Evolutionary conservation across 2,329 filamentous ascomycete genomes (phyloP).

Genomic region (Davidsoniella neocaledoniae): DNA sequence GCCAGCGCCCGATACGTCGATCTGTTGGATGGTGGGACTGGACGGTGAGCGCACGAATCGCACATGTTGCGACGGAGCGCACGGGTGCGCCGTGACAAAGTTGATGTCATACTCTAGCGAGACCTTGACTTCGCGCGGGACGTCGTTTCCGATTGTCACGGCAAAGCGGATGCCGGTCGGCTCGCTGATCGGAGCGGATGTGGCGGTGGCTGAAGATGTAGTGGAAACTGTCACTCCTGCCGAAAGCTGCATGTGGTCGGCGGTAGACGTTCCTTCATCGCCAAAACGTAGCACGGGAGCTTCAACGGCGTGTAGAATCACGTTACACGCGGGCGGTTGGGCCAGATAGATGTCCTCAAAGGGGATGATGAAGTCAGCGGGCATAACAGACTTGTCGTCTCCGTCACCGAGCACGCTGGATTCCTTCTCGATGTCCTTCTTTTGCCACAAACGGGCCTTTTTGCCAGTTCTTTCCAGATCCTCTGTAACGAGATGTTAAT

Average conservation of each 20-base stretch:
- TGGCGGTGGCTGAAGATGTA: conserved; percentile 14
- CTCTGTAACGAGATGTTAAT: conserved; percentile 20
- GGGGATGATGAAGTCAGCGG: conserved; percentile 46
- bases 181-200: conserved; percentile 15
- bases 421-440: conserved; percentile 40
- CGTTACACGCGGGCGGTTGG: conserved; percentile 28
- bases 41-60: conserved; percentile 41
- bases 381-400: conserved; percentile 35
- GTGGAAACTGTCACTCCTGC: conserved; percentile 16
- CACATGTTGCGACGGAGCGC: conserved; percentile 38
- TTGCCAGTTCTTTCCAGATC: conserved; percentile 33
- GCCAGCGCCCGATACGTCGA: conserved; percentile 32
- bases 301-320: conserved; percentile 34
- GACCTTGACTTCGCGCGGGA: conserved; percentile 19
- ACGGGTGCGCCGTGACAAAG: conserved; percentile 51
- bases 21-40: conserved; percentile 42
- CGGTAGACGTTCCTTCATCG: not conserved
- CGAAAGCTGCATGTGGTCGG: conserved; percentile 6
- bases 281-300: conserved; percentile 21
- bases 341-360: conserved; percentile 36
- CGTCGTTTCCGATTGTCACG: conserved; percentile 19
- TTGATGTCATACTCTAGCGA: conserved; percentile 40
- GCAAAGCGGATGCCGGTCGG: conserved; percentile 22
- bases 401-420: conserved; percentile 43
- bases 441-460: conserved; percentile 45